Base-by-base conservation (phyloP, 495 filamentous ascomycete species). In the Letharia lupina region DNA sequence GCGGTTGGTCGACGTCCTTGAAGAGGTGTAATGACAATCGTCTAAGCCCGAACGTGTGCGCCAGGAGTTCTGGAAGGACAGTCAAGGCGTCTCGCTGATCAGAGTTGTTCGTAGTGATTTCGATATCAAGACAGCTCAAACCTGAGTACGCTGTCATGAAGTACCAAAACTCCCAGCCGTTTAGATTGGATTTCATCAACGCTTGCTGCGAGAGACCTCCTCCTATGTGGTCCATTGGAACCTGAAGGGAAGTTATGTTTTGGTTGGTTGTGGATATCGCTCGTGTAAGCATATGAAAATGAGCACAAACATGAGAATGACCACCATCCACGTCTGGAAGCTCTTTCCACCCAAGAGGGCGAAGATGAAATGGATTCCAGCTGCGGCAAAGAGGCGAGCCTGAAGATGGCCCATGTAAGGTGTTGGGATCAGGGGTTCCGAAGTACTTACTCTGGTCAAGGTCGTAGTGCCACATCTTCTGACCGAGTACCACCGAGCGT, bases 361-460 rank as follows among this genome's bases (percentile, higher is more conserved):
- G 63, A 8, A 58, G 33, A 47, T 65, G 48, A 58, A 65, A 41
- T 48, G 63, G 63, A 65, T 65, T 37, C 63, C 63, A 65, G 45
- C 50, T 65, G 15, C 63, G 48, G 28, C 20, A 2, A n/a, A 65
- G 50, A 2, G 63, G 63, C 3, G 63, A 59, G 35, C 63, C 48
- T 4, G 23, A 12, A 4, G 41, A 2, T 3, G 37, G 48, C 2
- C 18, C n/a, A 18, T 59, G 45, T 18, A 48, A 15, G 13, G 61
- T 62, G 20, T 9, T 39, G 13, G 16, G n/a, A 1, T 20, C 31
- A 6, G 11, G 0, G 1, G 11, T 52, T 8, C n/a, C 10, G 16
- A 3, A 6, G 12, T 6, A 12, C 5, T 52, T 4, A 13, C 31
- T 13, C 48, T 52, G n/a, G 42, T 45, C 10, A 31, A 61, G 39